Conservation (phyloP, 331 rosid species). For the Rhamnella rubrinervis region DNA sequence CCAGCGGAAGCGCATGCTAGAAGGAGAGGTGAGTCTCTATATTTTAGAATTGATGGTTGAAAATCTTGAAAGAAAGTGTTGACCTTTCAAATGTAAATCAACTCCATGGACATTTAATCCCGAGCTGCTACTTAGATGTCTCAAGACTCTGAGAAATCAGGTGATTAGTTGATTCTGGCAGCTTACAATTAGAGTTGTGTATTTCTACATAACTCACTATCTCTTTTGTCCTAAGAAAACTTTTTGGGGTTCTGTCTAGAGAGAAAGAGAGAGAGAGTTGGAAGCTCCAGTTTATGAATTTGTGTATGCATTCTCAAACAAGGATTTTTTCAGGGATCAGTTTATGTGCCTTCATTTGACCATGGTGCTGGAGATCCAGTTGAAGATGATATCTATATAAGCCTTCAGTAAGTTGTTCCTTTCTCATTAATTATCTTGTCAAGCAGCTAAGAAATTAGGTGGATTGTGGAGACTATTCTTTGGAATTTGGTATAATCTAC, state of each 20-base stretch:
- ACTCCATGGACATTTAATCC: slow-evolving; percentile 99
- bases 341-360: slow-evolving; percentile 81
- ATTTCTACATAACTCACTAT: not conserved
- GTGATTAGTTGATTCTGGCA: slow-evolving; percentile 37
- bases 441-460: slow-evolving; percentile 4
- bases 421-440: not conserved
- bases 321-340: slow-evolving; percentile 68
- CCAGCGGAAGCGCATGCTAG: slow-evolving; percentile 95
- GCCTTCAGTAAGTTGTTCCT: slow-evolving; percentile 60
- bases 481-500: not conserved
- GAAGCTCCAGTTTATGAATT: slow-evolving; percentile 4
- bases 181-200: not conserved
- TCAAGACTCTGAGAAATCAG: slow-evolving; percentile 66
- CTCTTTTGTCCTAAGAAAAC: not conserved
- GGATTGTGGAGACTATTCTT: not conserved
- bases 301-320: slow-evolving; percentile 31
- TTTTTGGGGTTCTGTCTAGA: not conserved
- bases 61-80: slow-evolving; percentile 30
- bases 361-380: slow-evolving; percentile 90
- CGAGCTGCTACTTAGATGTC: slow-evolving; percentile 52
- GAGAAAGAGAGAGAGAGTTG: not conserved
- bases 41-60: slow-evolving; percentile 23
- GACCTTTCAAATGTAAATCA: slow-evolving; percentile 52
- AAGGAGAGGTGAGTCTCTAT: slow-evolving; percentile 80
- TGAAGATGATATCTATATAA: slow-evolving; percentile 74